Conservation (phyloP, 768 basidiomycete genomes). For the Crucibulum laeve region DNA sequence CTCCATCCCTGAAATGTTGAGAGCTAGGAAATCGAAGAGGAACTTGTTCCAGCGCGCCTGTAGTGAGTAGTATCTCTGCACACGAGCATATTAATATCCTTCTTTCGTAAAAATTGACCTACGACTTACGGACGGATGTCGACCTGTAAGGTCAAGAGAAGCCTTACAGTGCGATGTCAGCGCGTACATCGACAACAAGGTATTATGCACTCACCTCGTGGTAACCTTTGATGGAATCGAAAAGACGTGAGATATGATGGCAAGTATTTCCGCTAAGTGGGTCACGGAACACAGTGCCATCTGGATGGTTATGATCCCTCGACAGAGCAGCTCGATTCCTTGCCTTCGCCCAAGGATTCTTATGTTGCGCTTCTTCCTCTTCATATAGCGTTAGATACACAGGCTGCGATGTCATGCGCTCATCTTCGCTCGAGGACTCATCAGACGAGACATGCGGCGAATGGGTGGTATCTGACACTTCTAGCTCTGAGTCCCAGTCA, state of each 20-base stretch:
- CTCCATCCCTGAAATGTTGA: constrained; percentile 7
- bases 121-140: constrained; percentile 14
- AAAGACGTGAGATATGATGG: constrained; percentile 13
- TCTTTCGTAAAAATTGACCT: neutral
- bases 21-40: constrained; percentile 12
- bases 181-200: neutral
- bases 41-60: constrained; percentile 17
- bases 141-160: constrained; percentile 18
- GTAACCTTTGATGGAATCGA: constrained; percentile 16
- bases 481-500: neutral
- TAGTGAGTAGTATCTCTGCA: constrained; percentile 17
- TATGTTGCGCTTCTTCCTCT: neutral
- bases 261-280: constrained; percentile 1
- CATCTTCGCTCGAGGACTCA: neutral
- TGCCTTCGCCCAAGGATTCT: neutral
- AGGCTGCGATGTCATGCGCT: neutral
- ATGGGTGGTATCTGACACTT: neutral
- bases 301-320: neutral
- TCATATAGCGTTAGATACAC: neutral
- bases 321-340: neutral
- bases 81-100: neutral
- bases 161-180: constrained; percentile 9
- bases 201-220: constrained; percentile 13
- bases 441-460: neutral
- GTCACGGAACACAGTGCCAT: neutral